Evolutionary conservation across 2,329 filamentous ascomycete genomes (phyloP).

Genomic region (Diaporthe sp.): DNA sequence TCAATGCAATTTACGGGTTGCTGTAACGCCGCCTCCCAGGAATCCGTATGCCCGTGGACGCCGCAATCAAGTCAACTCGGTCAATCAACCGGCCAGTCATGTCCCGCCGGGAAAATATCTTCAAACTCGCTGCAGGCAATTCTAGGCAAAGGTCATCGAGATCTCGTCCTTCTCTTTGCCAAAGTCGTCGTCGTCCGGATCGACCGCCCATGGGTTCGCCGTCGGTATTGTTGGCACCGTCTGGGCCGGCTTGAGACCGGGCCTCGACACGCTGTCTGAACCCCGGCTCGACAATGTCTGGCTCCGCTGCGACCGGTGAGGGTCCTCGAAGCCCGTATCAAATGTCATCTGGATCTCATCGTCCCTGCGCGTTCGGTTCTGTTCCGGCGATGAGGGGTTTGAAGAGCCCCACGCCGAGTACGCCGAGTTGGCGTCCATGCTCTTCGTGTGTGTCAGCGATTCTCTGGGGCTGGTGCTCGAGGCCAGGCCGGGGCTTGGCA

Average conservation of each 20-base stretch:
- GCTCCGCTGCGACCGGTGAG: conserved; percentile 32
- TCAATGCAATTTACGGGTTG: background rate
- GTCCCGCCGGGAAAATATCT: background rate
- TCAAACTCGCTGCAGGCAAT: background rate
- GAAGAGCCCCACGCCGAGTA: conserved; percentile 18
- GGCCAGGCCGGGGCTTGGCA: conserved; percentile 55
- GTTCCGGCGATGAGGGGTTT: conserved; percentile 17
- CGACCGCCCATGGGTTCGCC: conserved; percentile 76
- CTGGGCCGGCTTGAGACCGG: conserved; percentile 55
- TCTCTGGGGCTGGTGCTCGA: conserved; percentile 45
- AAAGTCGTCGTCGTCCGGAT: conserved; percentile 74
- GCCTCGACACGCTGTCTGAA: conserved; percentile 44
- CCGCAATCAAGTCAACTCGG: background rate
- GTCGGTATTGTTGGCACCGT: conserved; percentile 63
- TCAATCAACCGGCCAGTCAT: background rate
- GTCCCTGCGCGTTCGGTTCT: conserved; percentile 43
- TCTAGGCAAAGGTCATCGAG: conserved; percentile 79
- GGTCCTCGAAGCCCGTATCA: conserved; percentile 67
- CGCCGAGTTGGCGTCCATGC: conserved; percentile 49
- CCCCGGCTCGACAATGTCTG: conserved; percentile 33
- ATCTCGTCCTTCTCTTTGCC: conserved; percentile 81
- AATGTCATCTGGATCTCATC: conserved; percentile 77
- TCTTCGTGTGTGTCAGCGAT: conserved; percentile 57
- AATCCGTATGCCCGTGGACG: conserved; percentile 2
- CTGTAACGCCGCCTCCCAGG: conserved; percentile 5